Percentiles rank a stretch among this genome's conserved stretches.
Evolutionary conservation across 1,284 basidiomycete species (phyloP).

Genomic region (Trichosporon ovoides): DNA sequence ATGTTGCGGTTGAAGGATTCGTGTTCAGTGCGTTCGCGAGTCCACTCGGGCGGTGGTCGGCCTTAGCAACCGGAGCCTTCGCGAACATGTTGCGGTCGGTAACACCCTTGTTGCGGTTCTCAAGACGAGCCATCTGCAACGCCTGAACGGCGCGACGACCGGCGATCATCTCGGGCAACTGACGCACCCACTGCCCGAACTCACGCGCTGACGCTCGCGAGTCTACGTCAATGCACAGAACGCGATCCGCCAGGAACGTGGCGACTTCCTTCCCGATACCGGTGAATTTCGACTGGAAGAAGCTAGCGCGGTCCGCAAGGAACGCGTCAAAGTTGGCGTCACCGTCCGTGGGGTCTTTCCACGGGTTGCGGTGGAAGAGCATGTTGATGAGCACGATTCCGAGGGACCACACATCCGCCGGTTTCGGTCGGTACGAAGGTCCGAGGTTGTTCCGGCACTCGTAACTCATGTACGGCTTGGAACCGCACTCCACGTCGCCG

Average conservation of each 20-base stretch:
- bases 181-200: conserved; percentile 79
- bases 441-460: conserved; percentile 97
- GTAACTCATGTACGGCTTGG: conserved; percentile 98
- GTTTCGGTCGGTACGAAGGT: conserved; percentile 84
- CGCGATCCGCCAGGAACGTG: conserved; percentile 72
- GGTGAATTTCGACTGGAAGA: conserved; percentile 83
- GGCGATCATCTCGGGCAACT: conserved; percentile 67
- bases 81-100: conserved; percentile 36
- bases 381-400: conserved; percentile 98
- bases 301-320: conserved; percentile 69
- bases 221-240: conserved; percentile 67
- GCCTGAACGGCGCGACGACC: conserved; percentile 44
- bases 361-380: conserved; percentile 97
- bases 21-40: conserved; percentile 30
- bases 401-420: conserved; percentile 97
- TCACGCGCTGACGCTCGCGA: conserved; percentile 70
- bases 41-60: conserved; percentile 24
- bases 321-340: conserved; percentile 75
- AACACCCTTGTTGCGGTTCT: conserved; percentile 23
- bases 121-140: conserved; percentile 35
- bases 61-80: conserved; percentile 37
- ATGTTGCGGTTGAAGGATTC: background rate
- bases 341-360: conserved; percentile 84
- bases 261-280: conserved; percentile 87
- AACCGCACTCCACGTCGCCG: conserved; percentile 96